These are phyloP conservation scores for Stereum hirsutum DNA, from an alignment of 1,284 basidiomycete genomes.

Conservation along the genomic window DNA sequence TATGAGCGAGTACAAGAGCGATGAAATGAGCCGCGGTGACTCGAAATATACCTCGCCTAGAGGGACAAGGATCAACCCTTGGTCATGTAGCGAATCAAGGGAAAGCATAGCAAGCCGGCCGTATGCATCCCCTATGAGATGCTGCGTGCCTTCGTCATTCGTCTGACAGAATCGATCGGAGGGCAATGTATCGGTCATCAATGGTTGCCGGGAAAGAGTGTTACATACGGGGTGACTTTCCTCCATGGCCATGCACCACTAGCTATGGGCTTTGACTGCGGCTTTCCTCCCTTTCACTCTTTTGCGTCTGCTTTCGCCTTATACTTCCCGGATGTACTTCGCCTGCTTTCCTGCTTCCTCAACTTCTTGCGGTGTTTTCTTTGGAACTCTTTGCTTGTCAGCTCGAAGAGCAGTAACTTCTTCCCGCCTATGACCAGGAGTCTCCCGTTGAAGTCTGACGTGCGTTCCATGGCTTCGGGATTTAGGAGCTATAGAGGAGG, in stretches of 20 bases:
- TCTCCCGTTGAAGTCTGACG: slow-evolving; percentile 41
- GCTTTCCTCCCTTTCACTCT: slow-evolving; percentile 42
- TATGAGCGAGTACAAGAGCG: no score
- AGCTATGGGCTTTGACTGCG: slow-evolving; percentile 41
- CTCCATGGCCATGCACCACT: slow-evolving; percentile 66
- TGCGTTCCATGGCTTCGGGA: slow-evolving; percentile 15
- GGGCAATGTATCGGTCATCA: slow-evolving; percentile 6
- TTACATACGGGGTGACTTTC: slow-evolving; percentile 52
- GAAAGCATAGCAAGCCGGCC: slow-evolving; percentile 65
- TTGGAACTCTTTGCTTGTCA: slow-evolving; percentile 34
- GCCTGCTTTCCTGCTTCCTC: slow-evolving; percentile 35
- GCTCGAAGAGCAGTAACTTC: slow-evolving; percentile 50
- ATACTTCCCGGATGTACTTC: no score
- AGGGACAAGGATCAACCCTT: slow-evolving; percentile 51
- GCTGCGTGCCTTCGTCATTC: slow-evolving; percentile 36
- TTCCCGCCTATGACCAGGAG: slow-evolving; percentile 59
- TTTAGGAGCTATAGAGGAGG: slow-evolving; percentile 22
- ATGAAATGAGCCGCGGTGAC: not conserved
- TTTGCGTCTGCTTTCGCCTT: slow-evolving; percentile 39
- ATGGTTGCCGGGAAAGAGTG: not conserved
- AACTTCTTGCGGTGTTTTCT: slow-evolving; percentile 45
- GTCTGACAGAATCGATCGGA: slow-evolving; percentile 32
- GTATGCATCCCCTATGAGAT: slow-evolving; percentile 72
- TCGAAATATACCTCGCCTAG: slow-evolving; percentile 57
- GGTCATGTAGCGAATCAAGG: slow-evolving; percentile 34